Evolutionary conservation across 805 yeast species (phyloP).

Genomic region (Clavispora vitiphila): DNA sequence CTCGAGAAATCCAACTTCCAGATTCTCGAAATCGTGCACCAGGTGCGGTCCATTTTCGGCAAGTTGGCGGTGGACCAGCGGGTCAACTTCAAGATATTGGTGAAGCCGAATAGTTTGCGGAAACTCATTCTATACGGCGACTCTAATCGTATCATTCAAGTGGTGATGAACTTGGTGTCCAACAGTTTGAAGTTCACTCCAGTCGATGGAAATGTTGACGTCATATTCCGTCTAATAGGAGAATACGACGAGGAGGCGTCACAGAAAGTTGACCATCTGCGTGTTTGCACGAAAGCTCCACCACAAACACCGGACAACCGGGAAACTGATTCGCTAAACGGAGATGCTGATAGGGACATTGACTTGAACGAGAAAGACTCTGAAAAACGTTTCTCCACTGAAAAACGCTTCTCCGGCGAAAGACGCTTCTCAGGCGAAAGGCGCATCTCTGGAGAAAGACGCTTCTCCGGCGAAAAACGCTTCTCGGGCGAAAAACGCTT

Average conservation of each 20-base stretch:
- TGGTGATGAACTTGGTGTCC: constrained; percentile 87
- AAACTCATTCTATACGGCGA: constrained; percentile 78
- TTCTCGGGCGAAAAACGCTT: no score
- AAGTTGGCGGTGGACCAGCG: constrained; percentile 74
- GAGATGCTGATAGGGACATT: no score
- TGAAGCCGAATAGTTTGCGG: constrained; percentile 57
- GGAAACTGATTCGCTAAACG: no score
- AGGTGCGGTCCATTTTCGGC: constrained; percentile 78
- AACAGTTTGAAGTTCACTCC: constrained; percentile 93
- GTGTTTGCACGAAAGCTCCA: constrained; percentile 9
- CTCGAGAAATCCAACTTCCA: constrained; percentile 80
- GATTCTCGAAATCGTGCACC: constrained; percentile 75
- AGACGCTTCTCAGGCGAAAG: no score
- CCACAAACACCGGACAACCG: neutral
- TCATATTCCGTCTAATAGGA: constrained; percentile 58
- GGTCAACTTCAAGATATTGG: constrained; percentile 57
- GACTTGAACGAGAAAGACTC: no score
- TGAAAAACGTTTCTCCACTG: no score
- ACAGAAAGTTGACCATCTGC: constrained; percentile 7
- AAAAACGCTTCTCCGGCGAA: no score
- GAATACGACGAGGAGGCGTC: constrained; percentile 48
- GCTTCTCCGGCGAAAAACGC: no score
- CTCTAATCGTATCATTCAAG: constrained; percentile 83
- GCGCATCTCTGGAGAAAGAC: no score
- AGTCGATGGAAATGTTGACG: constrained; percentile 73